Conservation (phyloP, 371 early-diverging fungal genomes). For the Syncephalis fuscata region DNA sequence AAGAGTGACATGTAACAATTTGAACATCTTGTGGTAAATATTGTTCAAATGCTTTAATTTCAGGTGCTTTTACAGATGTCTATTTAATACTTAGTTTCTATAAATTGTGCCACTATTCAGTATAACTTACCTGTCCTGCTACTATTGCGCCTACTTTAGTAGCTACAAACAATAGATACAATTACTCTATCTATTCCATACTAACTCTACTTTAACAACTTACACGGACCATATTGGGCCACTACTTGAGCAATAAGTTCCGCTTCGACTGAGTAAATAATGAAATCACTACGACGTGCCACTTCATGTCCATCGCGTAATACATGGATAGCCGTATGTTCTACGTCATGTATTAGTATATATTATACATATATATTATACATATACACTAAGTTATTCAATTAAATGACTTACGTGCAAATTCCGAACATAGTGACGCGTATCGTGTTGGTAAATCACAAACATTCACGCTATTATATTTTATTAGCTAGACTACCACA, state of each 20-base stretch:
- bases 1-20: conserved; percentile 86
- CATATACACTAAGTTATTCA: too few relatives aligned
- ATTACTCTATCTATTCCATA: too few relatives aligned
- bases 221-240: conserved; percentile 67
- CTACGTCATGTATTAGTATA: too few relatives aligned
- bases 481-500: neutral
- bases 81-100: conserved; percentile 8
- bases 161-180: conserved; percentile 21
- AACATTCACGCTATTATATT: conserved; percentile 41
- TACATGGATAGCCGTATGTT: conserved; percentile 34
- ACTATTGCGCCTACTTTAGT: conserved; percentile 81
- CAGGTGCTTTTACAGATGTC: conserved; percentile 91
- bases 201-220: conserved; percentile 1
- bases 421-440: conserved; percentile 6
- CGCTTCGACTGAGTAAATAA: conserved; percentile 91
- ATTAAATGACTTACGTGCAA: too few relatives aligned
- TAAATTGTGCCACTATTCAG: neutral
- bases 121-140: conserved; percentile 38
- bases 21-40: conserved; percentile 75
- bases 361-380: too few relatives aligned
- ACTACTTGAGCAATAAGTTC: conserved; percentile 71
- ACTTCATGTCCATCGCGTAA: conserved; percentile 69
- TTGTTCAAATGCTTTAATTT: conserved; percentile 73
- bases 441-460: conserved; percentile 71
- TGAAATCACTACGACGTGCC: conserved; percentile 68